Evolutionary conservation across 176 grass and related monocot species (phyloP).

Genomic region (Oryza meyeriana): DNA sequence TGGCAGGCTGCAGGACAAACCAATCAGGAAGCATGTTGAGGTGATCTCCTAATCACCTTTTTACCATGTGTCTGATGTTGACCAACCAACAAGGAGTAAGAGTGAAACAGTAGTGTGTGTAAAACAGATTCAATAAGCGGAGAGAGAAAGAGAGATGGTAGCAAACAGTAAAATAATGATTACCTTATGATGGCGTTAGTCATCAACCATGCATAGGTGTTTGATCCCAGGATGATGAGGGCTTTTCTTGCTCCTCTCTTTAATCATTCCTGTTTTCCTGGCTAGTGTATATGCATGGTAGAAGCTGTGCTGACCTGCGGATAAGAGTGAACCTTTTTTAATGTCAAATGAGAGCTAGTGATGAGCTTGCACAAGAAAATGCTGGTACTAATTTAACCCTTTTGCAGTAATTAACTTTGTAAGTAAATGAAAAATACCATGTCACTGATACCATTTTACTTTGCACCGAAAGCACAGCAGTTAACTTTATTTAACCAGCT

Average conservation of each 20-base stretch:
- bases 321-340: background rate
- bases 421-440: background rate
- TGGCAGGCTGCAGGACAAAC: background rate
- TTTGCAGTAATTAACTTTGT: background rate
- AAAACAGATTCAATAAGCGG: background rate
- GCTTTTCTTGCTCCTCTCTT: background rate
- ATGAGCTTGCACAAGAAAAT: background rate
- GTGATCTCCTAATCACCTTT: constrained; percentile 2
- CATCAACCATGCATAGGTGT: background rate
- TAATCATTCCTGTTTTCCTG: background rate
- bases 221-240: background rate
- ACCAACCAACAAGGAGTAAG: background rate
- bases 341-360: background rate
- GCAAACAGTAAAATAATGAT: constrained; percentile 31
- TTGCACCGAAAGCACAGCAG: background rate
- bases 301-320: background rate
- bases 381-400: too few species aligned
- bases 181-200: constrained; percentile 27
- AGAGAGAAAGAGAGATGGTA: background rate
- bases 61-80: background rate
- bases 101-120: background rate
- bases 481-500: background rate
- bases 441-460: background rate
- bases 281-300: background rate
- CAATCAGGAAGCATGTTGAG: background rate